Conservation (phyloP, 1,139 yeast genomes). For the Saccharomyces hybrid region DNA sequence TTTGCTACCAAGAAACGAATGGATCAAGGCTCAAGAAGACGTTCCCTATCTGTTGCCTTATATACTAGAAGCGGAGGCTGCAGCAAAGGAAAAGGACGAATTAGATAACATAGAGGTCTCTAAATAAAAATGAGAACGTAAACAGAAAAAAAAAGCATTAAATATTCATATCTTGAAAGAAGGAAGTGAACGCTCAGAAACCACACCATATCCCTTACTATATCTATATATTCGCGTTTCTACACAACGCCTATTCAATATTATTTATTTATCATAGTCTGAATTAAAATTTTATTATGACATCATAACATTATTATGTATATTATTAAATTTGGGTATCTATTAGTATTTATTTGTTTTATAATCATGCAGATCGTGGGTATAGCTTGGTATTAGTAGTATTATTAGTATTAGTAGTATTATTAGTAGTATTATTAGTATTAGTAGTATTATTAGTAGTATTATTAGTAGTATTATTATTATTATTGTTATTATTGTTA, state of each 20-base stretch:
- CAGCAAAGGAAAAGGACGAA: constrained; percentile 77
- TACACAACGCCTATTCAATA: neutral
- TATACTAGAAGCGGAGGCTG: constrained; percentile 90
- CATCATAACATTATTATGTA: neutral
- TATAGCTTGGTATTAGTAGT: neutral
- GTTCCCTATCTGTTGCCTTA: constrained; percentile 78
- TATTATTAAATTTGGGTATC: neutral
- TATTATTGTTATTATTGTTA: no score
- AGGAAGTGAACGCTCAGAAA: neutral
- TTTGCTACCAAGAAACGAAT: constrained; percentile 73
- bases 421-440: no score
- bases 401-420: no score
- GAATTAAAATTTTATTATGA: neutral
- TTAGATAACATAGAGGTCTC: constrained; percentile 59
- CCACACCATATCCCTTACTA: neutral
- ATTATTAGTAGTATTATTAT: no score
- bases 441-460: no score
- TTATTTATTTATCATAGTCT: neutral
- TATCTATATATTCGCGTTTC: neutral
- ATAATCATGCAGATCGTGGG: neutral
- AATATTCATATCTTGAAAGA: neutral
- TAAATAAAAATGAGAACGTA: neutral
- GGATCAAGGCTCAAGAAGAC: constrained; percentile 77
- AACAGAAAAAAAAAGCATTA: neutral
- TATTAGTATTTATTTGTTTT: neutral